These are phyloP conservation scores for Citrus australasica DNA, from an alignment of 345 rosid species.

Conservation along the genomic window DNA sequence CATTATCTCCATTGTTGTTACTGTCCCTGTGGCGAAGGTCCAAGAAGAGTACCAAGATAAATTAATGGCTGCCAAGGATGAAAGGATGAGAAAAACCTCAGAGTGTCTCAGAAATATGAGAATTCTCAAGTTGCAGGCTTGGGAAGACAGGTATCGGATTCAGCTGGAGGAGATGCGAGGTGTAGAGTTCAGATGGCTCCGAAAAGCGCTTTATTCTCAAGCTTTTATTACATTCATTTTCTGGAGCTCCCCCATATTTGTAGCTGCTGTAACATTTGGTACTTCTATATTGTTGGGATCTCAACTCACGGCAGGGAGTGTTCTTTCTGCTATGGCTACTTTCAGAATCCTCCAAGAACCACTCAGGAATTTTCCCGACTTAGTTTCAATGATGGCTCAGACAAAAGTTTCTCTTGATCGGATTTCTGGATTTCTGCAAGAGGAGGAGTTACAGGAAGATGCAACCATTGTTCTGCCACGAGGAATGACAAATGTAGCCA, in stretches of 20 bases:
- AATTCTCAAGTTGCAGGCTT: slow-evolving; percentile 94
- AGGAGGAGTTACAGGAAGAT: slow-evolving; percentile 94
- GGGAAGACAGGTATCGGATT: slow-evolving; percentile 91
- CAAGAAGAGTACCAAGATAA: slow-evolving; percentile 97
- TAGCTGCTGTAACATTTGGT: slow-evolving; percentile 88
- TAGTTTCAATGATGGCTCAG: slow-evolving; percentile 99
- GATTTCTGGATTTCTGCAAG: slow-evolving; percentile 91
- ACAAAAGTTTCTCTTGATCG: slow-evolving; percentile 99
- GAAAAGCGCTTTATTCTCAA: slow-evolving; percentile 94
- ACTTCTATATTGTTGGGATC: slow-evolving; percentile 83
- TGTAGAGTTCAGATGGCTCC: slow-evolving; percentile 91
- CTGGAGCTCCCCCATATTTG: slow-evolving; percentile 99
- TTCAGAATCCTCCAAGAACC: slow-evolving; percentile 99
- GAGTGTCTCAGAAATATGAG: slow-evolving; percentile 99
- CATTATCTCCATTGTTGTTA: slow-evolving; percentile 73
- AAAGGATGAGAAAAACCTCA: slow-evolving; percentile 99
- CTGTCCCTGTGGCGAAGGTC: slow-evolving; percentile 80
- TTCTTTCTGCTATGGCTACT: slow-evolving; percentile 98
- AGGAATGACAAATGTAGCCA: slow-evolving; percentile 59
- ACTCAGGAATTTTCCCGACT: slow-evolving; percentile 96
- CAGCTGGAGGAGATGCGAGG: slow-evolving; percentile 85
- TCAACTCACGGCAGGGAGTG: slow-evolving; percentile 95
- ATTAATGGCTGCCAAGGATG: slow-evolving; percentile 96
- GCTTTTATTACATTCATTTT: slow-evolving; percentile 94
- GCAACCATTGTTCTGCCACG: slow-evolving; percentile 80